Conservation (phyloP, 2,329 filamentous ascomycete genomes). For the Didymella keratinophila region DNA sequence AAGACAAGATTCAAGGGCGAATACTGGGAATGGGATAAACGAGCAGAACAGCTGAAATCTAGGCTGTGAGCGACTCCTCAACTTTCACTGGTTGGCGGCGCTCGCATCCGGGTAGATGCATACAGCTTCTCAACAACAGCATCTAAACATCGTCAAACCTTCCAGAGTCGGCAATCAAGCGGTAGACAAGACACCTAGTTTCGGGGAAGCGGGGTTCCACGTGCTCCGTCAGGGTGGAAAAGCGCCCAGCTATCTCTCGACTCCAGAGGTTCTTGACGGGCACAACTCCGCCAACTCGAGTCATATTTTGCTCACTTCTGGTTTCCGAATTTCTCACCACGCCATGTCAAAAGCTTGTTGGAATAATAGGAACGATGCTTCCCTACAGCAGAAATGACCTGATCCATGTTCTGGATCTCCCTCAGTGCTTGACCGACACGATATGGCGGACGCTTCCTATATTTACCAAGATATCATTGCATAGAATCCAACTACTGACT, state of each 20-base stretch:
- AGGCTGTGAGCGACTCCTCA: slow-evolving; percentile 15
- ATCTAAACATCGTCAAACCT: neutral
- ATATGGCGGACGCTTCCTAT: neutral
- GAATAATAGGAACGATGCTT: slow-evolving; percentile 1
- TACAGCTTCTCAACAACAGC: neutral
- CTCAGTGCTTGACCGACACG: neutral
- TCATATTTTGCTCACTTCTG: neutral
- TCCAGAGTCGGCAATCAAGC: neutral
- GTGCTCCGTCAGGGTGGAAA: neutral
- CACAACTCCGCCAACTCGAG: slow-evolving; percentile 15
- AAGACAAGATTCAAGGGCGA: slow-evolving; percentile 45
- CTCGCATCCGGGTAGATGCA: neutral
- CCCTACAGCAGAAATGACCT: neutral
- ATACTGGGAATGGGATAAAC: slow-evolving; percentile 50
- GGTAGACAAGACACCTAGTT: neutral
- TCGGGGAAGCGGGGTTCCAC: neutral
- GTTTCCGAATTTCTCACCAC: neutral
- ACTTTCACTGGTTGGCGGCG: neutral
- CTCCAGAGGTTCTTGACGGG: slow-evolving; percentile 1
- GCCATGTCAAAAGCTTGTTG: neutral
- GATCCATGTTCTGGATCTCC: neutral
- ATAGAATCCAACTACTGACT: neutral
- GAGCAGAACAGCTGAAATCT: slow-evolving; percentile 20
- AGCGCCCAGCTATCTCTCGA: neutral
- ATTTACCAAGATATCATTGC: neutral